A percentile compares a stretch with the other conserved stretches of the same genome.
phyloP scores from a whole-genome alignment of 2,329 filamentous ascomycete genomes.

The Arthrinium phaeospermum region DNA sequence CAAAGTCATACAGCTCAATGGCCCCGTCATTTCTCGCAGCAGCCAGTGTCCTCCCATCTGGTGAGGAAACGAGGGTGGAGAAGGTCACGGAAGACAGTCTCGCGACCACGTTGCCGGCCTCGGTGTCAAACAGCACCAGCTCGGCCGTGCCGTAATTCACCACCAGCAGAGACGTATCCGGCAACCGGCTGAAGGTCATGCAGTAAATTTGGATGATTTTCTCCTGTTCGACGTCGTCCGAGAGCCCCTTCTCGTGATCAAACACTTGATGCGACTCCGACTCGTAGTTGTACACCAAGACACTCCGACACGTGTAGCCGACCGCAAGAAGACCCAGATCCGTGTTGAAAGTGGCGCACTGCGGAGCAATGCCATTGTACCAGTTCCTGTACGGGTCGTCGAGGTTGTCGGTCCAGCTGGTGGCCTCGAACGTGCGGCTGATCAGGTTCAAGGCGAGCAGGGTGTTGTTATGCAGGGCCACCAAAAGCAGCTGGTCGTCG shows the following conservation, averaged over 20 bases:
- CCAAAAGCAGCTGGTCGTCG: conserved; percentile 21
- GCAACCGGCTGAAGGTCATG: conserved; percentile 21
- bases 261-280: not conserved
- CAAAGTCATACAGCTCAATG: conserved; percentile 24
- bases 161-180: conserved; percentile 17
- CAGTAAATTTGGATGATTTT: not conserved
- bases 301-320: not conserved
- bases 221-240: not conserved
- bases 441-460: conserved; percentile 20
- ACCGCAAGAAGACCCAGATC: conserved; percentile 18
- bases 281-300: conserved; percentile 4
- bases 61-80: conserved; percentile 13
- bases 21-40: conserved; percentile 8
- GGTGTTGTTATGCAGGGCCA: conserved; percentile 18
- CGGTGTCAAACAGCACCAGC: conserved; percentile 22
- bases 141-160: conserved; percentile 21
- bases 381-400: conserved; percentile 17
- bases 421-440: not conserved
- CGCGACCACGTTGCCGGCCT: conserved; percentile 8
- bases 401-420: conserved; percentile 20
- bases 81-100: not conserved
- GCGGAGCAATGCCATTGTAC: not conserved
- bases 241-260: not conserved
- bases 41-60: conserved; percentile 18
- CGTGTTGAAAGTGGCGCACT: conserved; percentile 19